Conservation (phyloP, 1,284 basidiomycete species). For the Cutaneotrichosporon curvatum region DNA sequence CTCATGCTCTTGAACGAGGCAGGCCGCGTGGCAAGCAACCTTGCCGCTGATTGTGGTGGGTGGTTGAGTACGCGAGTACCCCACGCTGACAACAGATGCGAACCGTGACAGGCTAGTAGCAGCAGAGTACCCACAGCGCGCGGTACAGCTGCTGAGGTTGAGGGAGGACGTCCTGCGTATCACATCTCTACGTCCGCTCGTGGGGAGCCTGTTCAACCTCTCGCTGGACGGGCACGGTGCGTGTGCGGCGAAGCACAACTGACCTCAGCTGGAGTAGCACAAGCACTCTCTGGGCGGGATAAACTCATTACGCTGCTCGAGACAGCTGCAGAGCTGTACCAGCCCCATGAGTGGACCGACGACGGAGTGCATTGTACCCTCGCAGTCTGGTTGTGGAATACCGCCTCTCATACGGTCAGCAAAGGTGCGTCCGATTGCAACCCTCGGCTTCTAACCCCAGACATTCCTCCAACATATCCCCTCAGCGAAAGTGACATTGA, state of each 20-base stretch:
- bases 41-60: constrained; percentile 32
- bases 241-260: constrained; percentile 4
- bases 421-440: not conserved
- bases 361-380: not conserved
- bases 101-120: constrained; percentile 20
- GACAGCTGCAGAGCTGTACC: not conserved
- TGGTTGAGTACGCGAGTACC: not conserved
- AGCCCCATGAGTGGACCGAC: not conserved
- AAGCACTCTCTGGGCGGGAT: not conserved
- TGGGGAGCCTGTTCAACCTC: constrained; percentile 34
- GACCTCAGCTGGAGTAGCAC: not conserved
- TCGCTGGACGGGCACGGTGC: constrained; percentile 25
- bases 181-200: constrained; percentile 14
- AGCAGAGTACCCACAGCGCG: constrained; percentile 13
- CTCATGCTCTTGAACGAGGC: constrained; percentile 16
- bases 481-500: constrained; percentile 1
- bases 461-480: not conserved
- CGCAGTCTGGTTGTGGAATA: constrained; percentile 3
- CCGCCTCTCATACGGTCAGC: not conserved
- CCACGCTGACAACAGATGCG: constrained; percentile 18
- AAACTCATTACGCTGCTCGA: not conserved
- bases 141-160: not conserved
- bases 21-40: constrained; percentile 35
- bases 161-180: not conserved
- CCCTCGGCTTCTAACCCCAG: not conserved